Percentiles rank a stretch among this genome's conserved stretches.
Conservation (phyloP, 768 basidiomycete genomes). For the Candolleomyces aberdarensis region DNA sequence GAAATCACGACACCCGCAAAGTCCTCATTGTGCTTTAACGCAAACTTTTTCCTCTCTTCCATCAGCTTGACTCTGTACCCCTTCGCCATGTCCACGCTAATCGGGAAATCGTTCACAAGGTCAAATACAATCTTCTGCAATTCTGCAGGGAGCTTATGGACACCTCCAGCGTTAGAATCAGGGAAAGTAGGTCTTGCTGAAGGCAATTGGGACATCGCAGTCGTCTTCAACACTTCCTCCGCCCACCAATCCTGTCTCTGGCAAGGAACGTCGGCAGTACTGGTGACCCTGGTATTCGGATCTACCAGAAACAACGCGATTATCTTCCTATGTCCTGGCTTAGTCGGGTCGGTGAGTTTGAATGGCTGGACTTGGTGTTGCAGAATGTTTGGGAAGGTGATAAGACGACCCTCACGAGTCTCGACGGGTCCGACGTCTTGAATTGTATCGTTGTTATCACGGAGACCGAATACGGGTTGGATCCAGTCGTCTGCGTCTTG, state of each 20-base stretch:
- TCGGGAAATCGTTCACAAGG: constrained; percentile 20
- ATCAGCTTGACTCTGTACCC: constrained; percentile 22
- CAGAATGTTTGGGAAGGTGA: constrained; percentile 34
- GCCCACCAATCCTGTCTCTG: constrained; percentile 25
- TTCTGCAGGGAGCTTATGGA: constrained; percentile 19
- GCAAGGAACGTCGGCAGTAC: constrained; percentile 21
- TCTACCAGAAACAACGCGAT: constrained; percentile 37
- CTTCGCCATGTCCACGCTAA: constrained; percentile 22
- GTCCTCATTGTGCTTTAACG: not conserved
- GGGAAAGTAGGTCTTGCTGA: no score
- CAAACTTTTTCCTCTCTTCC: constrained; percentile 23
- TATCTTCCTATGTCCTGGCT: constrained; percentile 38
- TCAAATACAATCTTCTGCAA: constrained; percentile 15
- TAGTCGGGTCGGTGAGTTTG: constrained; percentile 27
- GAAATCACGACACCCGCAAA: not conserved
- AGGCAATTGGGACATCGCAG: not conserved
- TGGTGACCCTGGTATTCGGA: constrained; percentile 19
- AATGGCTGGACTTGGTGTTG: constrained; percentile 35
- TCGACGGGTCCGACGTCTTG: constrained; percentile 23
- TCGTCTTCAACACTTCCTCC: constrained; percentile 7
- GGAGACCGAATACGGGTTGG: constrained; percentile 14
- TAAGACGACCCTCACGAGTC: constrained; percentile 22
- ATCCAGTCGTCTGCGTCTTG: constrained; percentile 23
- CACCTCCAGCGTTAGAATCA: no score
- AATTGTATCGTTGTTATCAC: constrained; percentile 13